Evolutionary conservation across 805 yeast genomes (phyloP).

Genomic region (Lipomyces yamanashiensis): DNA sequence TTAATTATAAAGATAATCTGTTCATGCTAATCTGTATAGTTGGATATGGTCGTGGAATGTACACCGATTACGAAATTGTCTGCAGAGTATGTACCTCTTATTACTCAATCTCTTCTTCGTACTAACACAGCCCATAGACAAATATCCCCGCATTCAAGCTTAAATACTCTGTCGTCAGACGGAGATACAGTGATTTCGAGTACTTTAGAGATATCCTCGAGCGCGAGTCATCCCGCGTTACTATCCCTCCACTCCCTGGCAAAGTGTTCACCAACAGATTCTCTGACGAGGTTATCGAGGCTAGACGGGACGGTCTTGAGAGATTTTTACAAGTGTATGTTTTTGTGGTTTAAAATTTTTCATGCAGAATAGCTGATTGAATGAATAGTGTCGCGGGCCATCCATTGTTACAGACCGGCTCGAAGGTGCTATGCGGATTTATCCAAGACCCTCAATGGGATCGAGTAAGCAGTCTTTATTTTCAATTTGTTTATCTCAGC

Average conservation of each 20-base stretch:
- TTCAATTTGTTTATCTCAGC: not conserved
- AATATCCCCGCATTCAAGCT: constrained; percentile 86
- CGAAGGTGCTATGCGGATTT: constrained; percentile 76
- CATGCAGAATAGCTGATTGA: not conserved
- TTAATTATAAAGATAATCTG: not conserved
- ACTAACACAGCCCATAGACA: constrained; percentile 49
- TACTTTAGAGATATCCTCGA: constrained; percentile 73
- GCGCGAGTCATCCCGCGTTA: constrained; percentile 75
- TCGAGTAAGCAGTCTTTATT: constrained; percentile 40
- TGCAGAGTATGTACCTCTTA: constrained; percentile 56
- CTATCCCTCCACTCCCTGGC: constrained; percentile 90
- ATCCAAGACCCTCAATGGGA: constrained; percentile 88
- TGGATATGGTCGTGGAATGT: constrained; percentile 62
- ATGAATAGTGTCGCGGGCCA: constrained; percentile 76
- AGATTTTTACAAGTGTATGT: constrained; percentile 61
- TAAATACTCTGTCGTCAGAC: constrained; percentile 67
- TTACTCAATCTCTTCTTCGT: not conserved
- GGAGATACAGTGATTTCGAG: constrained; percentile 91
- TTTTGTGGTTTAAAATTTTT: not conserved
- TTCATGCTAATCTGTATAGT: constrained; percentile 6
- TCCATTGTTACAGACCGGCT: constrained; percentile 88
- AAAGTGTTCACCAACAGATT: constrained; percentile 78
- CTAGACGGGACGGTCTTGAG: constrained; percentile 81
- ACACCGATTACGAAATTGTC: constrained; percentile 88
- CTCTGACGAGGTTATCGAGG: constrained; percentile 80